Evolutionary conservation across 2,329 filamentous ascomycete genomes (phyloP), one percentile per base, ranked within the genome.

Genomic region (Cordyceps tenuipes): DNA sequence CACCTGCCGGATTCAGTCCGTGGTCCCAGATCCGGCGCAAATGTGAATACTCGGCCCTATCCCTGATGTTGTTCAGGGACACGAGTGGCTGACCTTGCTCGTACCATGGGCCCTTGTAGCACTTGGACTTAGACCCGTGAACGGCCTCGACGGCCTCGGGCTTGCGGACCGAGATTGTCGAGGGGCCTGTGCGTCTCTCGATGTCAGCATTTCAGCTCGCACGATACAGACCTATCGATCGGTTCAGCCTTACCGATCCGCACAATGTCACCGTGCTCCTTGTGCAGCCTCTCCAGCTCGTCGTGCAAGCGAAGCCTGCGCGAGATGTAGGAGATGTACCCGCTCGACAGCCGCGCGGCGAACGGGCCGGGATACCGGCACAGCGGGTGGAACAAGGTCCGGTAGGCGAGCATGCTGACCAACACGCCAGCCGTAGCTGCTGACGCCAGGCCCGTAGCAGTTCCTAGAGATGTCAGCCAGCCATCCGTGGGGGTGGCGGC

Each of bases 1-100:
- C 60, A 64, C 68, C 68, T 58, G 70, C 71, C 19, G 65, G 63
- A 23, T 65, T 66, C 31, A 74, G 70, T 0, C 64, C 71, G 49
- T 64, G 66, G 53, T 72, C 71, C 71, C 72, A 75, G 10, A 66
- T 64, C 61, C 69, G 72, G 19, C 72, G 69, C 8, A 70, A 66
- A 3, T 62, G 66, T 0, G 66, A 61, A 34, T 75, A 72, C 13
- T 66, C 64, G 7, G 66, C 63, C 55, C 68, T 67, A 59, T 73
- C 68, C 9, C 72, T 67, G 7, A 66, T 66, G 53, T 66, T 68
- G 46, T 71, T 69, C 1, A 75, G 59, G 1, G 68, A 68, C n/a
- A 64, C 44, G 2, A 66, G 60, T 4, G 71, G 72, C 13, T 68
- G 64, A 1, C 69, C 57, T 0, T 72, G 64, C 0, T 69, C 68